Conservation (phyloP, 306 rosid genomes). For the Lagenaria siceraria region DNA sequence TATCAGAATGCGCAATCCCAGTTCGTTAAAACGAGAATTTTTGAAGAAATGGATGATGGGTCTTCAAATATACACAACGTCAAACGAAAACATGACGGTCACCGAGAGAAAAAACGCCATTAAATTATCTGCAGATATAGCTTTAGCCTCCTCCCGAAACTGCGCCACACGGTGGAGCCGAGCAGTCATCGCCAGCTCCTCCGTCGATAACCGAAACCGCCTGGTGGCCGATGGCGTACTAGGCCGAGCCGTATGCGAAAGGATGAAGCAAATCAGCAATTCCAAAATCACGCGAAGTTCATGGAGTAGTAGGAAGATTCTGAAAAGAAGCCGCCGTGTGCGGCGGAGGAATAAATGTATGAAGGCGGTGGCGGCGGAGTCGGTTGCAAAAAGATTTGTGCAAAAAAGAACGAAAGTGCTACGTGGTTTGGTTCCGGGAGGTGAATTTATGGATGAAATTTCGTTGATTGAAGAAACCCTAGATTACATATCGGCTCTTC, state of each 20-base stretch:
- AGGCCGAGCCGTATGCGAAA: conserved; percentile 6
- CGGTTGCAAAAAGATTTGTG: conserved; percentile 31
- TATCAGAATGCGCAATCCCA: conserved; percentile 39
- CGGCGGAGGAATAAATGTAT: conserved; percentile 9
- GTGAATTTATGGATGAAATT: conserved; percentile 47
- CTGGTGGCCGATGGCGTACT: conserved; percentile 8
- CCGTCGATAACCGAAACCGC: neutral
- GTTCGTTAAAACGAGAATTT: conserved; percentile 47
- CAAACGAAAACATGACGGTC: conserved; percentile 38
- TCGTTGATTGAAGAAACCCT: conserved; percentile 73
- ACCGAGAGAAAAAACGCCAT: conserved; percentile 62
- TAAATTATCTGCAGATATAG: conserved; percentile 68
- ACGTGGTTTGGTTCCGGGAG: conserved; percentile 65
- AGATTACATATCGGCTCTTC: conserved; percentile 53
- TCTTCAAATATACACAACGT: conserved; percentile 29
- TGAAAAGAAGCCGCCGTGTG: conserved; percentile 29
- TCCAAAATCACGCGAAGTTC: neutral
- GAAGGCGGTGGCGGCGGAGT: conserved; percentile 13
- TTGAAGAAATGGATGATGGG: conserved; percentile 52
- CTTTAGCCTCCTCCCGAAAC: conserved; percentile 66
- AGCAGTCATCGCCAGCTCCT: conserved; percentile 36
- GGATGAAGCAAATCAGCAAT: neutral
- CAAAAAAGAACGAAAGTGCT: conserved; percentile 41
- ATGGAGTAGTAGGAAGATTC: conserved; percentile 22
- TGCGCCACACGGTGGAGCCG: conserved; percentile 51